phyloP scores from a whole-genome alignment of 1,284 basidiomycete species.

The Ustanciosporium gigantosporum region DNA sequence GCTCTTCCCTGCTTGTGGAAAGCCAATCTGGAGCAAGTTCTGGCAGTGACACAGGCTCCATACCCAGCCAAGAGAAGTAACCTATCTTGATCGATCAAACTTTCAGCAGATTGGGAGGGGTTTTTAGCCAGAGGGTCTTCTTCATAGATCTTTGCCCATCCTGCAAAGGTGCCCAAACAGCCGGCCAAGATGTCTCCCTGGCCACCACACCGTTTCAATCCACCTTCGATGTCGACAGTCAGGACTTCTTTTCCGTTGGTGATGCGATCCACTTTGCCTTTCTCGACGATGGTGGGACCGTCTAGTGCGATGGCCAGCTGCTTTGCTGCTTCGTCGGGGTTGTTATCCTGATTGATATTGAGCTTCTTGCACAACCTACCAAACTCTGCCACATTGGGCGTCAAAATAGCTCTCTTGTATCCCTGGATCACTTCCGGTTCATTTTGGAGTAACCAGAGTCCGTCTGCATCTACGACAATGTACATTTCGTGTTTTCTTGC shows the following conservation, averaged over 20 bases:
- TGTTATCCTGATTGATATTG: conserved; percentile 62
- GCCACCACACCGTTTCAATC: conserved; percentile 88
- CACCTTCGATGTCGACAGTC: conserved; percentile 74
- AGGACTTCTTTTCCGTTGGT: conserved; percentile 66
- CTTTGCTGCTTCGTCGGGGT: conserved; percentile 61
- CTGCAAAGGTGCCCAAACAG: conserved; percentile 81
- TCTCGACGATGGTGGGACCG: conserved; percentile 88
- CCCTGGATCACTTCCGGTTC: conserved; percentile 76
- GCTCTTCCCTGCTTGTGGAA: conserved; percentile 77
- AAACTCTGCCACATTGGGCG: conserved; percentile 95
- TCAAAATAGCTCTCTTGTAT: conserved; percentile 79
- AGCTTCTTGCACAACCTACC: conserved; percentile 76
- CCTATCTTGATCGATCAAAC: conserved; percentile 61
- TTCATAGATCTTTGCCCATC: conserved; percentile 89
- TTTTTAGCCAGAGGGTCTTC: too few species aligned
- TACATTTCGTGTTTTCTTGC: conserved; percentile 73
- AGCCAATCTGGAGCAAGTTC: conserved; percentile 75
- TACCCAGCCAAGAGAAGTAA: conserved; percentile 82
- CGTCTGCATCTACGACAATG: conserved; percentile 91
- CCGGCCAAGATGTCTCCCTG: conserved; percentile 94
- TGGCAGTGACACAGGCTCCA: conserved; percentile 85
- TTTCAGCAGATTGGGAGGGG: neutral
- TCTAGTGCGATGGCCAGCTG: conserved; percentile 73
- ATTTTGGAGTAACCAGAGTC: conserved; percentile 76
- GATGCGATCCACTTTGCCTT: conserved; percentile 68